A percentile compares a stretch with the other conserved stretches of the same genome.
These are phyloP conservation scores for Populus simonii DNA, from an alignment of 345 rosid species.

Conservation along the genomic window DNA sequence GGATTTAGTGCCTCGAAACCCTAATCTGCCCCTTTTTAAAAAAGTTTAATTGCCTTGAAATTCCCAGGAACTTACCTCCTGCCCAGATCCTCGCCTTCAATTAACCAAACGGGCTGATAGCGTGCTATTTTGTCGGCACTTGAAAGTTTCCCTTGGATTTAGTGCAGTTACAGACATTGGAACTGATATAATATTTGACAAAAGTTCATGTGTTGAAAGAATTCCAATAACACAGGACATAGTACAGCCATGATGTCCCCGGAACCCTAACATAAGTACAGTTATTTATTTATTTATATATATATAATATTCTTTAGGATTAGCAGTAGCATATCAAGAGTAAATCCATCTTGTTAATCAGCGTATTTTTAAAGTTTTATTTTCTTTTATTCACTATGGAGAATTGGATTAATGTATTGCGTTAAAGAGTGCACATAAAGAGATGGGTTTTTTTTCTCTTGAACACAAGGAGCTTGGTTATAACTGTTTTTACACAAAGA, in stretches of 20 bases:
- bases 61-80: constrained; percentile 2
- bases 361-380: too few relatives aligned
- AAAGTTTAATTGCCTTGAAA: constrained; percentile 2
- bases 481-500: too few relatives aligned
- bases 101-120: background rate
- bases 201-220: background rate
- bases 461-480: background rate
- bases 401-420: too few relatives aligned
- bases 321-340: too few relatives aligned
- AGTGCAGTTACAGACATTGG: background rate
- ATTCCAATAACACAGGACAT: background rate
- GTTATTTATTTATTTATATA: too few relatives aligned
- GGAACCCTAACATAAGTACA: too few relatives aligned
- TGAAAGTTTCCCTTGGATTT: constrained; percentile 1
- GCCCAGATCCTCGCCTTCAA: background rate
- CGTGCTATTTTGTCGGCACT: background rate
- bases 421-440: background rate
- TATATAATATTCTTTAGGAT: too few relatives aligned
- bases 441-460: background rate
- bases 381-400: too few relatives aligned
- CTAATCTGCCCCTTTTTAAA: background rate
- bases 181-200: background rate
- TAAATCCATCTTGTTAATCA: too few relatives aligned
- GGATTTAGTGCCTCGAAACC: constrained; percentile 8
- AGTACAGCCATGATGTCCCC: background rate